Evolutionary conservation across 495 filamentous ascomycete species (phyloP), one percentile per base, ranked within the genome.

Genomic region (Tuber microsphaerosporum): DNA sequence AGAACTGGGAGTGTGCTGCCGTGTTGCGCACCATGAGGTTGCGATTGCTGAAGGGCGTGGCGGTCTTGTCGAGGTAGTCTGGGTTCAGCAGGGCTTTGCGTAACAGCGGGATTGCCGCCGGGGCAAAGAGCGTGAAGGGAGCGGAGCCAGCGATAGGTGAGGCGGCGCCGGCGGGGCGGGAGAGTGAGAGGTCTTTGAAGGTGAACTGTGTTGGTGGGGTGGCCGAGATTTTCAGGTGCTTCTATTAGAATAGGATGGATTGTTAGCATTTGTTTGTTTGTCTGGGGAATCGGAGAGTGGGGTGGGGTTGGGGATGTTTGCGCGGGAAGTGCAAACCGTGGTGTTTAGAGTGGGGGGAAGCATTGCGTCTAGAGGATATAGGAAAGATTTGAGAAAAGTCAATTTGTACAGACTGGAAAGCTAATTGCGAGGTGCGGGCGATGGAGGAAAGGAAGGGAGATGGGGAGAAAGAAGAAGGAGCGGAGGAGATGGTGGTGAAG

Each of bases 1-100:
- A 82, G 39, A 84, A 85, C 2, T 65, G 75, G 0, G 84, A 84
- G 43, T 84, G 69, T 20, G 81, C 81, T 3, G 72, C 82, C 37
- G 77, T 76, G 71, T 83, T 77, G 1, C 84, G 83, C 2, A 85
- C 74, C 17, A 84, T 80, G 26, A 85, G 70, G 10, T 84, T 84
- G 69, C 45, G 69, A n/a, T 31, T n/a, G 17, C 74, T 68, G 43
- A 73, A 78, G 19, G 73, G 20, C 6, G 51, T 46, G 12, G 74
- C 74, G 14, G 74, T 78, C 37, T 76, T 44, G 12, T 76, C 46
- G n/a, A 78, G 31, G n/a, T 78, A 69, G 2, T 31, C 56, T 7
- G 76, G 70, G 42, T 76, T 72, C 2, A 78, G 74, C 1, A 78
- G 74, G 19, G 70, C 71, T 48, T 78, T 68, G 1, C 76, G 70